Evolutionary conservation across 371 early-diverging fungal genomes (phyloP).

Genomic region (Mucor racemosus): DNA sequence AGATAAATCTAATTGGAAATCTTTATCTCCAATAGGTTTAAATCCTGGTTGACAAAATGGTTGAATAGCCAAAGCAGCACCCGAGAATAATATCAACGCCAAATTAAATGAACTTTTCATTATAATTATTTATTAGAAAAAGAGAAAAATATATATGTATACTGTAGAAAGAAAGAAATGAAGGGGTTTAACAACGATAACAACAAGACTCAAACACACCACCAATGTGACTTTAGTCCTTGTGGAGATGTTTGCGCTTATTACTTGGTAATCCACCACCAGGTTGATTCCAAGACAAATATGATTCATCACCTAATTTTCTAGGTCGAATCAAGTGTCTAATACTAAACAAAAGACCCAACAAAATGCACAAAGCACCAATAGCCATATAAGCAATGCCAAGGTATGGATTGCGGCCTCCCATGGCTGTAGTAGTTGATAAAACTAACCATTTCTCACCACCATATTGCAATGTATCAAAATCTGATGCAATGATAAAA

Average conservation of each 20-base stretch:
- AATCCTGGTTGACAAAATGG: constrained; percentile 33
- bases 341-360: constrained; percentile 84
- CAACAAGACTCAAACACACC: neutral
- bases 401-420: constrained; percentile 94
- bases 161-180: neutral
- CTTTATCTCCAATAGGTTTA: constrained; percentile 28
- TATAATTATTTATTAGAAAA: constrained; percentile 1
- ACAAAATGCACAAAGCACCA: constrained; percentile 81
- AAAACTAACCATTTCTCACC: constrained; percentile 95
- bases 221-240: constrained; percentile 19
- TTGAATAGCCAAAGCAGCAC: constrained; percentile 25
- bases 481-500: constrained; percentile 56
- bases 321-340: constrained; percentile 87
- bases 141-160: neutral
- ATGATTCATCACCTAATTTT: constrained; percentile 51
- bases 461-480: constrained; percentile 79
- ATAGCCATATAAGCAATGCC: constrained; percentile 93
- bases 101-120: constrained; percentile 16
- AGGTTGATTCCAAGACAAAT: constrained; percentile 48
- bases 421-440: constrained; percentile 89
- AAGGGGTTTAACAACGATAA: neutral
- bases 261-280: constrained; percentile 43
- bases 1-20: constrained; percentile 30
- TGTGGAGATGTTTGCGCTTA: constrained; percentile 25
- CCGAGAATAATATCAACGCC: constrained; percentile 16